Evolutionary conservation across 345 rosid species (phyloP), one percentile per base, ranked within the genome.

Genomic region (Erysimum cheiranthoides): DNA sequence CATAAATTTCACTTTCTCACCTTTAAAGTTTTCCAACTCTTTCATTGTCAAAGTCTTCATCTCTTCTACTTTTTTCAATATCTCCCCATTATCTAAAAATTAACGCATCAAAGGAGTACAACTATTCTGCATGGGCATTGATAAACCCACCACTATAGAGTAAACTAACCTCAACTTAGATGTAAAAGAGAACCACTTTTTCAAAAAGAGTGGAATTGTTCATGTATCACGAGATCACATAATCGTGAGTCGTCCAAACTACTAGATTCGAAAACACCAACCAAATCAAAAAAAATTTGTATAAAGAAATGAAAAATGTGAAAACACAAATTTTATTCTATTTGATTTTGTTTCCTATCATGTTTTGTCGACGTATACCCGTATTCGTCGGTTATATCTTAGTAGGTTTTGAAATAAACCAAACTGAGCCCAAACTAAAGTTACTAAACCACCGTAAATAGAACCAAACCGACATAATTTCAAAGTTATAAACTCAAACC

Each of bases 1-100:
- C 61, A 86, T 64, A 21, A 42, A 79, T 45, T 66, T 63, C 14
- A 81, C 70, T 38, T 78, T 82, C 1, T 27, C 73, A 53, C 59
- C 56, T 4, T 79, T n/a, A 42, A 89, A 85, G 34, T 76, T 81
- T 56, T 51, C 18, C 51, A 87, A 35, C 57, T 82, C 81, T 32
- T 61, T 17, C 1, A 69, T 16, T 5, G 86, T 84, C 69, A 78
- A 59, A 2, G 63, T 61, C 32, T 66, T 73, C 25, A 83, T 54
- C 60, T 78, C 70, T 16, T 42, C 65, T 31, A 54, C 54, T 51
- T 43, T 39, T 45, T 3, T 56, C 25, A 32, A 1, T n/a, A 50
- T 50, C 8, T 28, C 59, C 28, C 18, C 2, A 5, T n/a, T n/a
- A n/a, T n/a, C n/a, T n/a, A n/a, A 28, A 6, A 27, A 8, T 13